phyloP scores from a whole-genome alignment of 2,329 filamentous ascomycete species.

The Ophiostoma ulmi region DNA sequence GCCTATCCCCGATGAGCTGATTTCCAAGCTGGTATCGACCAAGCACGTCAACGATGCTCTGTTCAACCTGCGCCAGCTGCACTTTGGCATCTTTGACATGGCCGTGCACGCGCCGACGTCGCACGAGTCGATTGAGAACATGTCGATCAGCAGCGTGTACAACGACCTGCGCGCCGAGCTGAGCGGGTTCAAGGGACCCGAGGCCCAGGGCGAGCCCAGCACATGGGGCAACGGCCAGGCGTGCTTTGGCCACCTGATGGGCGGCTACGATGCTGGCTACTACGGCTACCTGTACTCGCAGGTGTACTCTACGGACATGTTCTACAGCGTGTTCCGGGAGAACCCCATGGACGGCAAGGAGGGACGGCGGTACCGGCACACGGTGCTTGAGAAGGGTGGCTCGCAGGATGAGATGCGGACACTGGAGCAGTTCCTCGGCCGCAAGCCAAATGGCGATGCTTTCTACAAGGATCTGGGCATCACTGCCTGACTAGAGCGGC shows the following conservation, averaged over 20 bases:
- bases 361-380: slow-evolving; percentile 71
- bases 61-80: slow-evolving; percentile 71
- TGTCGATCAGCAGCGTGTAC: slow-evolving; percentile 63
- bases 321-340: slow-evolving; percentile 70
- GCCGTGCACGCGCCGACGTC: slow-evolving; percentile 64
- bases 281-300: slow-evolving; percentile 71
- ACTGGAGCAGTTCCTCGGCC: slow-evolving; percentile 70
- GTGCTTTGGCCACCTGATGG: slow-evolving; percentile 76
- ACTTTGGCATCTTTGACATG: slow-evolving; percentile 83
- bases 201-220: slow-evolving; percentile 54
- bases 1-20: slow-evolving; percentile 67
- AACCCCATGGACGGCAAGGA: slow-evolving; percentile 72
- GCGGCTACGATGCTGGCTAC: slow-evolving; percentile 80
- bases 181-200: slow-evolving; percentile 67
- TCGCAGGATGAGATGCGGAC: slow-evolving; percentile 77
- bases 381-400: slow-evolving; percentile 71
- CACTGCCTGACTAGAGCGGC: slow-evolving; percentile 27
- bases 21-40: slow-evolving; percentile 67
- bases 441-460: slow-evolving; percentile 69
- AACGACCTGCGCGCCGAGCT: slow-evolving; percentile 69
- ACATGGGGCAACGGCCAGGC: slow-evolving; percentile 73
- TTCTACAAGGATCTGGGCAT: slow-evolving; percentile 73
- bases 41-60: slow-evolving; percentile 78
- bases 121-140: slow-evolving; percentile 61
- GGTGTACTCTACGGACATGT: slow-evolving; percentile 84